Evolutionary conservation across 2,329 filamentous ascomycete species (phyloP).

Genomic region (Penicillium sp.): DNA sequence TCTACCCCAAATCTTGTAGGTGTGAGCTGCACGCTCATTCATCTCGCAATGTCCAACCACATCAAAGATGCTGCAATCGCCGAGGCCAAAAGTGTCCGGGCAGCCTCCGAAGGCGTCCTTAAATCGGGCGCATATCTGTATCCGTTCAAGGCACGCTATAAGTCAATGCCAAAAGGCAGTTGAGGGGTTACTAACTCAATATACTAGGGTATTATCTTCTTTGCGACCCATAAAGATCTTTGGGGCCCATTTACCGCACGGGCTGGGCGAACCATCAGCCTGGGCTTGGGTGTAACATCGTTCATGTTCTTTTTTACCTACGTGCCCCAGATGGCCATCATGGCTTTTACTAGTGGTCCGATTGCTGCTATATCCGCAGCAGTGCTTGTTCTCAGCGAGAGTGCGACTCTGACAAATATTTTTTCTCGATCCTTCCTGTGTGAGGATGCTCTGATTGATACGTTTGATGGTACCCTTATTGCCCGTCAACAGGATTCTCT

Average conservation of each 20-base stretch:
- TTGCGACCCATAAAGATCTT: constrained; percentile 57
- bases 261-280: constrained; percentile 62
- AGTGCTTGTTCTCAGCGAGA: constrained; percentile 62
- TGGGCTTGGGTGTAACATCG: constrained; percentile 71
- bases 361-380: constrained; percentile 62
- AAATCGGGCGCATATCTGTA: constrained; percentile 81
- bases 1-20: not conserved
- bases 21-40: not conserved
- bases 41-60: constrained; percentile 46
- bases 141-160: constrained; percentile 64
- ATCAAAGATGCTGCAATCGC: constrained; percentile 63
- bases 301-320: constrained; percentile 90
- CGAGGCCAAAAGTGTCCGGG: constrained; percentile 68
- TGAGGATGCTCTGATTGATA: constrained; percentile 80
- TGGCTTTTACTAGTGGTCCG: constrained; percentile 82
- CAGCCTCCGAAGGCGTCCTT: constrained; percentile 67
- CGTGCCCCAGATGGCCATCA: constrained; percentile 76
- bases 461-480: constrained; percentile 74
- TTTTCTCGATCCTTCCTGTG: constrained; percentile 72
- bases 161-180: not conserved
- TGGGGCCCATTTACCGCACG: constrained; percentile 61
- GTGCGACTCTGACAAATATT: constrained; percentile 51
- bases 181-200: not conserved
- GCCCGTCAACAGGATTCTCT: constrained; percentile 59
- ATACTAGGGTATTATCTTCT: constrained; percentile 61